Conservation (phyloP, 345 rosid genomes). For the Pugionium dolabratum region DNA sequence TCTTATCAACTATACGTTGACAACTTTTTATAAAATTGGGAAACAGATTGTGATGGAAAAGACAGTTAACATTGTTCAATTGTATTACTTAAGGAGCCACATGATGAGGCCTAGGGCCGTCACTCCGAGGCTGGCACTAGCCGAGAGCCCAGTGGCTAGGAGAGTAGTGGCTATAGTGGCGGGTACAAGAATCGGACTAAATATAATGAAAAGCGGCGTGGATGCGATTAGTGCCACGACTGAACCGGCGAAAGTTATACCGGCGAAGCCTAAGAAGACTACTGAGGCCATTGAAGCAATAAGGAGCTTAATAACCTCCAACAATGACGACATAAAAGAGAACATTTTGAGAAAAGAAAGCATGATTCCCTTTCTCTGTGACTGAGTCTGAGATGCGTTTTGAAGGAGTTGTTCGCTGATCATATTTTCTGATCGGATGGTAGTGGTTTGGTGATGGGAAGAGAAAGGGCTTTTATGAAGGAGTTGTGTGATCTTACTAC, state of each 20-base stretch:
- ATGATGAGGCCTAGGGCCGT: slow-evolving; percentile 62
- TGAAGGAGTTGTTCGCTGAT: neutral
- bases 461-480: slow-evolving; percentile 34
- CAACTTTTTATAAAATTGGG: neutral
- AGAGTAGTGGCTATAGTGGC: slow-evolving; percentile 55
- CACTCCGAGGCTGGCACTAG: slow-evolving; percentile 55
- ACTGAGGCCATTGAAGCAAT: slow-evolving; percentile 65
- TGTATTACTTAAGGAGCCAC: slow-evolving; percentile 62
- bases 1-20: neutral
- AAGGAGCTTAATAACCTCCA: slow-evolving; percentile 32
- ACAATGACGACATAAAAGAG: slow-evolving; percentile 27
- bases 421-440: slow-evolving; percentile 23
- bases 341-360: slow-evolving; percentile 18
- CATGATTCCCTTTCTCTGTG: slow-evolving; percentile 17
- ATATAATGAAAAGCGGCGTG: slow-evolving; percentile 71
- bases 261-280: slow-evolving; percentile 60
- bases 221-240: slow-evolving; percentile 63
- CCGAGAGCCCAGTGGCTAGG: slow-evolving; percentile 55
- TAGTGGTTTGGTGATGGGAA: slow-evolving; percentile 27
- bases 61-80: too few species aligned
- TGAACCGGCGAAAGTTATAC: slow-evolving; percentile 56
- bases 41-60: slow-evolving; percentile 1
- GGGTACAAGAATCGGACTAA: slow-evolving; percentile 87
- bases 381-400: slow-evolving; percentile 14
- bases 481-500: slow-evolving; percentile 28